Conservation (phyloP, 495 filamentous ascomycete genomes). For the Corynascus novoguineensis region DNA sequence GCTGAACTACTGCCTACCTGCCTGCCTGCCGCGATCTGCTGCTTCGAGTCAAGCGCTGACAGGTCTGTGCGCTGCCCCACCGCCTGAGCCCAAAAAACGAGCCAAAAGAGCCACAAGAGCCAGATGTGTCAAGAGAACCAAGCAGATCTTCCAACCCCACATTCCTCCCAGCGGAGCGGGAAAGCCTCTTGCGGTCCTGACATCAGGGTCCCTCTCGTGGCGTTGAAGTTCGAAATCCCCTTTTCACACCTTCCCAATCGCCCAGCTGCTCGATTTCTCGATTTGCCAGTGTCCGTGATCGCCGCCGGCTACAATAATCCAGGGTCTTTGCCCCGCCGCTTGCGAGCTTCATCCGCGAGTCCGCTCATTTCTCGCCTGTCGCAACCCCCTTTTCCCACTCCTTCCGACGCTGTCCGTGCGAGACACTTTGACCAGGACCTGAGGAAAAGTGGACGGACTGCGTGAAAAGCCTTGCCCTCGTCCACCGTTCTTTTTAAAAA, state of each 20-base stretch:
- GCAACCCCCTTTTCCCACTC: neutral
- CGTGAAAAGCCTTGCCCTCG: neutral
- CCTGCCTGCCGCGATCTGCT: neutral
- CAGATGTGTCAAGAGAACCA: neutral
- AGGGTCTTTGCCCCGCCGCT: neutral
- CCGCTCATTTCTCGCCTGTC: neutral
- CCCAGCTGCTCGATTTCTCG: neutral
- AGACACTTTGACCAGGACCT: neutral
- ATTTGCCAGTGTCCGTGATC: neutral
- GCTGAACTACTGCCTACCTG: neutral
- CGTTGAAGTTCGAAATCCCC: neutral
- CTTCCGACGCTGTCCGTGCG: constrained; percentile 4
- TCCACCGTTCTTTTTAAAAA: neutral
- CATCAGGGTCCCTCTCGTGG: neutral
- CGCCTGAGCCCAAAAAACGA: neutral
- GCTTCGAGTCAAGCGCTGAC: neutral
- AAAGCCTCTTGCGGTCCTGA: neutral
- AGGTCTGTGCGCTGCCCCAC: constrained; percentile 3
- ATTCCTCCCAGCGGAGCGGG: neutral
- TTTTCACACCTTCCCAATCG: neutral
- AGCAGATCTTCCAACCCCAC: neutral
- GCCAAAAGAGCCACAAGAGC: neutral
- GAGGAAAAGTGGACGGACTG: neutral
- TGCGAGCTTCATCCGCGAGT: constrained; percentile 1
- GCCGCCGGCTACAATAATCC: neutral